Evolutionary conservation across 345 rosid species (phyloP), one percentile per base, ranked within the genome.

Genomic region (Pseudoturritis turrita): DNA sequence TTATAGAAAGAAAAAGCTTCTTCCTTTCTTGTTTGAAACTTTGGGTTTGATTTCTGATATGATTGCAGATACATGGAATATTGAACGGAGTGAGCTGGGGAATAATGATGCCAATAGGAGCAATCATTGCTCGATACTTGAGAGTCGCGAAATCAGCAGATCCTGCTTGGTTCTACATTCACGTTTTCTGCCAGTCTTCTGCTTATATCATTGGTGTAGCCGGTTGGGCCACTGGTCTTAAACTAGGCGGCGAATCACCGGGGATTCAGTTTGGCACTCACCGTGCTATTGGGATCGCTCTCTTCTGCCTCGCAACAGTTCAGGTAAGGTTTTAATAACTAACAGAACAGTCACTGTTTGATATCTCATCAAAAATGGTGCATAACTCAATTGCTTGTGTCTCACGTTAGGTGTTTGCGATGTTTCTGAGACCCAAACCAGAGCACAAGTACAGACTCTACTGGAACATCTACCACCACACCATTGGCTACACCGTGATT

Each of bases 391-490:
- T 47, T 57, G 6, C n/a, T 55, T 68, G 64, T 41, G 40, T 28
- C 5, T 55, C 10, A 15, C 19, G 15, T 21, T 58, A 88, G 98
- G 87, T 84, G 52, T 83, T 86, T 62, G 97, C 98, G 6, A 71
- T 91, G 87, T 84, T 95, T 70, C 72, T 95, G 41, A 84, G 98
- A 88, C 98, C 97, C 72, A 89, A 85, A 64, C 86, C 89, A 71
- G 94, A 87, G 51, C 96, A 91, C 83, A 91, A 90, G 62, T 79
- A 68, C 78, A 89, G 98, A 65, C 46, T 79, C 61, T 86, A 83
- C 86, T 92, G 97, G 98, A 96, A 90, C 75, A 71, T 86, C 15
- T 96, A 91, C 83, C 99, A 96, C 69, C 97, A 87, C 59, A 21
- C 80, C 0, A 77, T 85, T 22, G 99, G 98, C 19, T 92, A 88